phyloP scores from a whole-genome alignment of 192 early-diverging fungal species.

The Mortierella antarctica region DNA sequence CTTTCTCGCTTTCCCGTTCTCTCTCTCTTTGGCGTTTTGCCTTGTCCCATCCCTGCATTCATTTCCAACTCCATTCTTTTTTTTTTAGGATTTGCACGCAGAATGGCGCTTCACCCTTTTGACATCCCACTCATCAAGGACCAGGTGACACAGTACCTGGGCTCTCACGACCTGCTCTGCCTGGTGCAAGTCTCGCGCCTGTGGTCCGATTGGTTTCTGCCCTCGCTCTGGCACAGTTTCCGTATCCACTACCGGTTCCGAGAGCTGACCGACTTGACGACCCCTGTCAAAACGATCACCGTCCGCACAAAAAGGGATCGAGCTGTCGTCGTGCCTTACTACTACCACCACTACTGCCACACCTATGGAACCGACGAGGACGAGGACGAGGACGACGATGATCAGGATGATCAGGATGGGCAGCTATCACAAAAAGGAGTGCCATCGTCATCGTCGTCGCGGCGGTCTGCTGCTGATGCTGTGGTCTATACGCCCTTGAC shows the following conservation, averaged over 20 bases:
- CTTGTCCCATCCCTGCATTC: too few species aligned
- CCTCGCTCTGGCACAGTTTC: not conserved
- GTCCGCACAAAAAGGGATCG: not conserved
- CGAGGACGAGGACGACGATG: too few species aligned
- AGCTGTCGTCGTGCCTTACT: not conserved
- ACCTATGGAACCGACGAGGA: not conserved
- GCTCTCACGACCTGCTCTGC: not conserved
- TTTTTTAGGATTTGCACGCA: not conserved
- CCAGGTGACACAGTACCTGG: not conserved
- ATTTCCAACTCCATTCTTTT: not conserved
- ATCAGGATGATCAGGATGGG: too few species aligned
- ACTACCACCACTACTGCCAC: not conserved
- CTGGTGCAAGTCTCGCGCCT: not conserved
- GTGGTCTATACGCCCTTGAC: too few species aligned
- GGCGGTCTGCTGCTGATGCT: too few species aligned
- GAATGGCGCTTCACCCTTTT: not conserved
- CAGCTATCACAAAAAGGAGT: too few species aligned
- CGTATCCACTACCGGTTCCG: not conserved
- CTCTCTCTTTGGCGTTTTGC: too few species aligned
- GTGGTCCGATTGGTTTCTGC: not conserved
- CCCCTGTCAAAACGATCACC: not conserved
- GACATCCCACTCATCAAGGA: not conserved
- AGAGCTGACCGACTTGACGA: not conserved
- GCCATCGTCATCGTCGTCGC: too few species aligned
- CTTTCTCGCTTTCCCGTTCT: too few species aligned